Evolutionary conservation across 257 asterid species (phyloP), one percentile per base, ranked within the genome.

Genomic region (Solanum pimpinellifolium): DNA sequence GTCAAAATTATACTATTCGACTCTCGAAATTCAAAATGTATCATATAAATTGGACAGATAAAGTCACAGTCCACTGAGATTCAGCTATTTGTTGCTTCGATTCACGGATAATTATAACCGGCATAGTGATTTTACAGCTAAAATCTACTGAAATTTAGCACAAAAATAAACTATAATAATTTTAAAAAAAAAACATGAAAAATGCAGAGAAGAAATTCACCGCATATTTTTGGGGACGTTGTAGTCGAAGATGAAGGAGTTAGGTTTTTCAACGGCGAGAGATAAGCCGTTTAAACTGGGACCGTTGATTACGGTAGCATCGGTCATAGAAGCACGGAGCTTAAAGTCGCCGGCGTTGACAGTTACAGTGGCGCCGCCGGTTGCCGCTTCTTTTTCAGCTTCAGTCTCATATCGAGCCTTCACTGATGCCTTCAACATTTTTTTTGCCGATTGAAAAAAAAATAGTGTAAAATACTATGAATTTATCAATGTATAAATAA

Each of bases 311-410:
- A 97, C 80, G 39, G 98, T 95, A 88, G 97, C 98, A 20, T 94
- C 98, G 25, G 98, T 97, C 90, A 95, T 89, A 89, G 98, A 91
- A 76, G 98, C 98, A 33, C 94, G 95, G 89, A 97, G 95, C 93
- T 90, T 97, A 87, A 96, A 81, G 89, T 95, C 98, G 9, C 98
- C 98, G 94, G 97, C 96, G 91, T 92, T 94, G 91, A 93, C 81
- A 88, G 93, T 86, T 14, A 97, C 94, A 31, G 96, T 91, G 86
- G 97, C 84, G 5, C 16, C 42, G 3, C 27, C 91, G 88, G 94
- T 92, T 83, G 94, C 92, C 76, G 92, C 90, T 52, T 92, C 94
- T 66, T 93, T 93, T 84, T 49, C 60, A 52, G 60, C 9, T 16
- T 94, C 98, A 6, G 94, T 89, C 87, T 95, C 98, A 73, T 94